Conservation (phyloP, 441 rosid genomes). For the Pelargonium citronellum region DNA sequence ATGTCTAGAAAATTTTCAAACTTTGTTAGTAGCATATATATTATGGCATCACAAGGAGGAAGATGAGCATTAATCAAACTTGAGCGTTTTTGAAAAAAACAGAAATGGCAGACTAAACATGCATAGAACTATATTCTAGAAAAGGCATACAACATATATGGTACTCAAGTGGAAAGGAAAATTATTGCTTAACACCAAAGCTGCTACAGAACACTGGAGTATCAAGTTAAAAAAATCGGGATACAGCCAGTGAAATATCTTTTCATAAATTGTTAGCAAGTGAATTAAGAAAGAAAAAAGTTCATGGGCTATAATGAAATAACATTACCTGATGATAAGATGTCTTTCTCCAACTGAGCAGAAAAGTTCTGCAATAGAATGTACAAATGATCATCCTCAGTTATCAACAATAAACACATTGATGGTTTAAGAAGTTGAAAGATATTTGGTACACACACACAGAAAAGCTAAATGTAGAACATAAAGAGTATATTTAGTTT, state of each 20-base stretch:
- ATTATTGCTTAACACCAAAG: background rate
- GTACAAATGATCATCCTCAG: conserved; percentile 15
- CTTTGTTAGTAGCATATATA: background rate
- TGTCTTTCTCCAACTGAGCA: conserved; percentile 94
- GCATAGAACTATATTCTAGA: background rate
- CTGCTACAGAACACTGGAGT: background rate
- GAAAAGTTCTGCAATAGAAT: conserved; percentile 74
- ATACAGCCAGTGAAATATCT: too few species aligned
- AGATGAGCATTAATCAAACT: background rate
- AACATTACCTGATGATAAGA: conserved; percentile 66
- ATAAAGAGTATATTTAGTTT: background rate
- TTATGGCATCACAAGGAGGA: background rate
- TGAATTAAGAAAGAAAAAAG: background rate
- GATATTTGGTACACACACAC: background rate
- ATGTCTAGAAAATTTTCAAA: conserved; percentile 44
- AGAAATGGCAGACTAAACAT: background rate
- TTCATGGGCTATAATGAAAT: background rate
- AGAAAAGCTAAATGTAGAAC: background rate
- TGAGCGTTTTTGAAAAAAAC: background rate
- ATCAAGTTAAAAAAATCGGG: background rate
- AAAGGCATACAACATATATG: background rate
- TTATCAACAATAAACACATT: conserved; percentile 15
- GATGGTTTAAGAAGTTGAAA: background rate
- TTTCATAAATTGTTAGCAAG: background rate
- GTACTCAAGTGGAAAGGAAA: background rate